Percentiles rank a stretch among this genome's conserved stretches.
These are phyloP conservation scores for Opeltia flavorubescens DNA, from an alignment of 495 filamentous ascomycete species.

Conservation along the genomic window DNA sequence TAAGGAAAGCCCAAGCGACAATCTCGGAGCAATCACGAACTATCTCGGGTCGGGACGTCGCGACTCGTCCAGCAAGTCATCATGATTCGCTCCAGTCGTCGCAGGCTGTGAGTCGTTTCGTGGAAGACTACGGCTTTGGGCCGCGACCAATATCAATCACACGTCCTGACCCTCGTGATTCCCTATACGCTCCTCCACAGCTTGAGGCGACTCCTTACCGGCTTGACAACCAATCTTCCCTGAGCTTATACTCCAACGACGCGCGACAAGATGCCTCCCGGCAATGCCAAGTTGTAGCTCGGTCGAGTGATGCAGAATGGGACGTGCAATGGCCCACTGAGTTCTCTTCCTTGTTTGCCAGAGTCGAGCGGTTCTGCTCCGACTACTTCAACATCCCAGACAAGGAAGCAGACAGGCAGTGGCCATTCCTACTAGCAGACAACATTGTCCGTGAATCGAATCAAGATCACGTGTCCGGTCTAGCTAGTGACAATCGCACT, in stretches of 20 bases:
- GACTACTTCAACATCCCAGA: conserved; percentile 9
- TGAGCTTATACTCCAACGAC: not conserved
- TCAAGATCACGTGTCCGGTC: conserved; percentile 4
- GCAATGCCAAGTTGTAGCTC: not conserved
- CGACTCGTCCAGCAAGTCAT: not conserved
- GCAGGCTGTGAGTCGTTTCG: not conserved
- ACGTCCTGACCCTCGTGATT: not conserved
- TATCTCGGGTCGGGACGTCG: not conserved
- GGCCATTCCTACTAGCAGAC: not conserved
- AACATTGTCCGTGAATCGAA: conserved; percentile 13
- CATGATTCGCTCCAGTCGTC: not conserved
- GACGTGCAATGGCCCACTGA: not conserved
- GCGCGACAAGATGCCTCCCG: not conserved
- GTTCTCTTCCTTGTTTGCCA: conserved; percentile 4
- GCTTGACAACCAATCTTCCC: not conserved
- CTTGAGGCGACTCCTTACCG: not conserved
- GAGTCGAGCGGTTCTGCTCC: conserved; percentile 1
- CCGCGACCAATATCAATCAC: not conserved
- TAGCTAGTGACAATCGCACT: conserved; percentile 13
- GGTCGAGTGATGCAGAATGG: not conserved
- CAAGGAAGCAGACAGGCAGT: conserved; percentile 1
- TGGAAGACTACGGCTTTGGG: not conserved
- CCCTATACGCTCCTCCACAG: not conserved
- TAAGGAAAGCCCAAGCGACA: too few species aligned
- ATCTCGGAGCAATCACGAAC: too few species aligned